Evolutionary conservation across 2,329 filamentous ascomycete genomes (phyloP), one percentile per base, ranked within the genome.

Genomic region (Aspergillus chevalieri): DNA sequence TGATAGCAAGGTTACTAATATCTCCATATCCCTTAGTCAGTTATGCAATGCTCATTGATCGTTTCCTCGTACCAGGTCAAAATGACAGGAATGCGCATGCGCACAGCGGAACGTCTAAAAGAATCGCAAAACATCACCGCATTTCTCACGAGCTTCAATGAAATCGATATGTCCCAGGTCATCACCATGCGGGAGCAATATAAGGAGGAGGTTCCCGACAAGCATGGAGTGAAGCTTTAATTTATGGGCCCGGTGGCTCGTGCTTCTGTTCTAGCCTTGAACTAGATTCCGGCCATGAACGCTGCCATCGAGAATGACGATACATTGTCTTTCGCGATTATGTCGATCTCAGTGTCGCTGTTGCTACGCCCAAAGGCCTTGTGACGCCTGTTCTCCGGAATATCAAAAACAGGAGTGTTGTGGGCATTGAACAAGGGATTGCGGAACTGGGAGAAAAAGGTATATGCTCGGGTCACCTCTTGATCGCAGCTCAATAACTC

Each of bases 71-170:
- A 53, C 48, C 60, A 90, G 87, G 87, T 96, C 64, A 96, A 96
- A 80, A 96, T 96, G 91, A 95, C 95, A 78, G 89, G 91, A 58
- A 96, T 96, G 89, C 89, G 91, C 56, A 82, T 95, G 51, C 85
- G 91, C 55, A 96, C 95, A 59, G 87, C 91, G 48, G 90, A 96
- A 77, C 89, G 91, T 58, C 82, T 96, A 54, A 96, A 96, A 82
- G 90, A 96, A 69, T 95, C 91, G 8, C 91, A 96, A 69, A 95
- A 96, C 75, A 95, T 90, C 1, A 90, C 91, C 39, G 91, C 92
- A 26, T 94, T 92, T 4, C 78, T 96, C 44, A 96, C 91, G 34
- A 96, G 91, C 19, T 96, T 96, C 80, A 95, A 96, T 72, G 90
- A 96, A 74, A 90, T 96, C 52, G 91, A 96, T 71, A 96, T 96